These are phyloP conservation scores for Aspergillus sparsus DNA, from an alignment of 495 filamentous ascomycete species.

Conservation along the genomic window DNA sequence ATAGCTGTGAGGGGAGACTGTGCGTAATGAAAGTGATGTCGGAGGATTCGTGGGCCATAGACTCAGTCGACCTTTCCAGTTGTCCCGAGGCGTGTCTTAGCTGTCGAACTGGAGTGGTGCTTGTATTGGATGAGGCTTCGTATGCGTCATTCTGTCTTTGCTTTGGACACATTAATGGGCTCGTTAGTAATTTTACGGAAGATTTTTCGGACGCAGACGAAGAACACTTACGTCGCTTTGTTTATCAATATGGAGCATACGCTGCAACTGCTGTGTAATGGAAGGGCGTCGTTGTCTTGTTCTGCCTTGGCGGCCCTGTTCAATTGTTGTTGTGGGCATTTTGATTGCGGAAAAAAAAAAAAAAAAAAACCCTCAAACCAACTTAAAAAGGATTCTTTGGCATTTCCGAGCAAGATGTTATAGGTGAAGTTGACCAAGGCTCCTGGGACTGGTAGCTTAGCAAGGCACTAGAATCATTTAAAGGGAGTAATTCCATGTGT, in stretches of 20 bases:
- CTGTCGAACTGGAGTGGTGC: neutral
- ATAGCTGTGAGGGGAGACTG: conserved; percentile 8
- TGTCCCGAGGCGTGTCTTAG: neutral
- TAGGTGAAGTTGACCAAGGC: neutral
- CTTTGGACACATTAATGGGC: conserved; percentile 23
- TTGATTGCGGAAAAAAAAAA: neutral
- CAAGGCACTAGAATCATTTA: neutral
- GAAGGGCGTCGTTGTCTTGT: conserved; percentile 35
- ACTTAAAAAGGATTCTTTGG: neutral
- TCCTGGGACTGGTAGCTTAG: neutral
- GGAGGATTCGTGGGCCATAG: conserved; percentile 7
- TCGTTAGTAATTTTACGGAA: neutral
- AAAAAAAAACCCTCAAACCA: neutral
- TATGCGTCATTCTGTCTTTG: conserved; percentile 21
- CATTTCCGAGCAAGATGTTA: neutral
- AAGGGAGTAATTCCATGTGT: neutral
- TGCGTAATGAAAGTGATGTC: conserved; percentile 10
- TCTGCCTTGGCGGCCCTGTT: conserved; percentile 21
- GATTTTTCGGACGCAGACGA: neutral
- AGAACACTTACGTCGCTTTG: conserved; percentile 29
- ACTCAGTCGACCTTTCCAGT: neutral
- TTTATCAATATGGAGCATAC: conserved; percentile 34
- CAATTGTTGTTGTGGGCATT: conserved; percentile 19
- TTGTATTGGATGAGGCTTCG: conserved; percentile 1
- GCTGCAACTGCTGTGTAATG: conserved; percentile 40